Evolutionary conservation across 2,329 filamentous ascomycete genomes (phyloP), one percentile per base, ranked within the genome.

Genomic region (Penicillium sp.): DNA sequence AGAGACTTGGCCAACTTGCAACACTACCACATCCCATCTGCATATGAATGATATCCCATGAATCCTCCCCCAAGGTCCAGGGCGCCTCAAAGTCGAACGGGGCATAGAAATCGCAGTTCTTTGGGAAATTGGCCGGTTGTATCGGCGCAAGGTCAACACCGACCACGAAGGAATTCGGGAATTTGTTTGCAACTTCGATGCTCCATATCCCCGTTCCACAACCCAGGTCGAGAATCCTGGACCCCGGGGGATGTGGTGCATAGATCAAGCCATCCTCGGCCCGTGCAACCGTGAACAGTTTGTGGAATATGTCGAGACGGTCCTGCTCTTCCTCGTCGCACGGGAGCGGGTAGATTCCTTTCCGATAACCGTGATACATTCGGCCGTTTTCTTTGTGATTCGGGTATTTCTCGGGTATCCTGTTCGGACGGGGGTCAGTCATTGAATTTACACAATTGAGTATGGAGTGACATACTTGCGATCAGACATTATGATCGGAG

Each of bases 161-260:
- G 25, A 82, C 71, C 50, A 89, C 84, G 72, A 86, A 82, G 51
- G 85, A 81, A 21, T 82, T 69, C 13, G 79, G 79, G 69, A 84
- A 87, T 71, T 80, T 80, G 84, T 89, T 87, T 62, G 89, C 89
- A 77, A 96, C 89, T 65, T 93, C 89, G 67, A 95, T 90, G 41
- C 89, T 86, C 93, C 93, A 97, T 60, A 96, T 93, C 40, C 91
- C 92, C 1, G 91, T 96, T 21, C 93, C 93, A 62, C 89, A 93
- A 42, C 92, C 93, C 54, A 96, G 69, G 66, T 86, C 85, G 55
- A 87, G 77, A 60, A 87, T 82, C 59, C 82, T 80, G 57, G 77
- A 76, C 55, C 75, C 74, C 5, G 67, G 69, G 1, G 71, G 71
- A 62, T 73, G 70, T 4, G 77, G 77, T 49, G 76, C 74, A 60